These are phyloP conservation scores for Trapa incisa DNA, from an alignment of 345 rosid genomes.

Conservation along the genomic window DNA sequence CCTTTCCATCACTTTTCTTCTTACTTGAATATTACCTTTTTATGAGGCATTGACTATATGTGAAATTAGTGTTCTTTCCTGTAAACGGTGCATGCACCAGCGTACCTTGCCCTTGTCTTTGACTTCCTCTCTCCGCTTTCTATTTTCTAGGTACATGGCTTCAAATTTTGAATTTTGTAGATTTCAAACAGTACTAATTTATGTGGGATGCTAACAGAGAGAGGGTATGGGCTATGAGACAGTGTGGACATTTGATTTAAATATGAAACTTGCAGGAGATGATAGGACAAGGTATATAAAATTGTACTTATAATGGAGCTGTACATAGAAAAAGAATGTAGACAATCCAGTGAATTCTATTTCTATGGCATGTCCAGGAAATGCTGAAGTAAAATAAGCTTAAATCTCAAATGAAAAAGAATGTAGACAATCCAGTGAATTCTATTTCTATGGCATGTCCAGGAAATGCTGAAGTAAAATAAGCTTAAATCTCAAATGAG, in stretches of 20 bases:
- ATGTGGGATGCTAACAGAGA: not conserved
- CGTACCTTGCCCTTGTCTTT: not conserved
- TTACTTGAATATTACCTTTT: not conserved
- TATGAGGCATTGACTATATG: not conserved
- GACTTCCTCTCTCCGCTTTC: not conserved
- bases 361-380: too few species aligned
- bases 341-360: too few species aligned
- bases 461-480: too few species aligned
- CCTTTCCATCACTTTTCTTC: not conserved
- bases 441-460: too few species aligned
- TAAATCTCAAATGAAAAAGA: too few species aligned
- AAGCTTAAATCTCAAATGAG: too few species aligned
- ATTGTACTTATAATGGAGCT: too few species aligned
- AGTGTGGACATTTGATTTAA: not conserved
- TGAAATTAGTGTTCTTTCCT: not conserved
- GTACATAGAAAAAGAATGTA: too few species aligned
- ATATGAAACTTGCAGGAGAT: not conserved
- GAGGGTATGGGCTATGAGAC: not conserved
- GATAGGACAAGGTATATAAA: not conserved
- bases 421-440: too few species aligned
- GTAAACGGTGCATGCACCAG: not conserved
- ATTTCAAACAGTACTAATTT: not conserved
- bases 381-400: too few species aligned
- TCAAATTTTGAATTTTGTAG: not conserved
- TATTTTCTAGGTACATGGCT: not conserved